Percentiles rank a stretch among this genome's conserved stretches.
Conservation (phyloP, 768 basidiomycete species). For the Leccinum barrowsii region DNA sequence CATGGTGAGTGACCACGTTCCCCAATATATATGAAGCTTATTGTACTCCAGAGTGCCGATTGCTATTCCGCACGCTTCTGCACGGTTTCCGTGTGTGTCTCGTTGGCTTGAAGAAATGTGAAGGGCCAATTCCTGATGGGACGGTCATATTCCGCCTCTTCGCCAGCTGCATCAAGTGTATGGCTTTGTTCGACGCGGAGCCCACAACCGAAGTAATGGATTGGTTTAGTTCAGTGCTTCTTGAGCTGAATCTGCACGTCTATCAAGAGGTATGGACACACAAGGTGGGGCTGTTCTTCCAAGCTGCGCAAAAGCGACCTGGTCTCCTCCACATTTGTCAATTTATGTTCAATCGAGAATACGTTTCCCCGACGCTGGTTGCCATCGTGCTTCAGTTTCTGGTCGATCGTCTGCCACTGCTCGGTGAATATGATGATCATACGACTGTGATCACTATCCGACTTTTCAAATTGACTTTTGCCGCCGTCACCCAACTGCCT, state of each 20-base stretch:
- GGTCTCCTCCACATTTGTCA: slow-evolving; percentile 83
- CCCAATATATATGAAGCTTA: slow-evolving; percentile 3
- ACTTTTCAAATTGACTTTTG: slow-evolving; percentile 94
- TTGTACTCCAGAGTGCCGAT: slow-evolving; percentile 63
- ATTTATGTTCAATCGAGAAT: slow-evolving; percentile 72
- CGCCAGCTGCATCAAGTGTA: slow-evolving; percentile 77
- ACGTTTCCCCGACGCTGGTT: slow-evolving; percentile 75
- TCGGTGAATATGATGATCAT: slow-evolving; percentile 83
- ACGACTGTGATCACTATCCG: slow-evolving; percentile 83
- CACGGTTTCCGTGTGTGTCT: slow-evolving; percentile 85
- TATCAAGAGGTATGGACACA: slow-evolving; percentile 96
- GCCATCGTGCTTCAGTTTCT: slow-evolving; percentile 88
- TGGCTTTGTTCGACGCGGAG: slow-evolving; percentile 77
- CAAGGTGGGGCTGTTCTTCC: slow-evolving; percentile 88
- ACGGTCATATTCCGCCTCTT: slow-evolving; percentile 86
- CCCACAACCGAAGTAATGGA: slow-evolving; percentile 80
- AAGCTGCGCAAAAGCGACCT: slow-evolving; percentile 70
- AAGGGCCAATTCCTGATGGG: slow-evolving; percentile 78
- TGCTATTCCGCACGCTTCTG: slow-evolving; percentile 82
- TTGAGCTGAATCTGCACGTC: slow-evolving; percentile 84
- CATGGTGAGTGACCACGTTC: slow-evolving; percentile 50
- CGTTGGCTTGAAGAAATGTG: slow-evolving; percentile 71
- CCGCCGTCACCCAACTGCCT: slow-evolving; percentile 62
- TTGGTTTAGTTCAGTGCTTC: slow-evolving; percentile 66
- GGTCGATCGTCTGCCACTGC: slow-evolving; percentile 71